Conservation (phyloP, 2,329 filamentous ascomycete species). For the Trichophyton equinum region DNA sequence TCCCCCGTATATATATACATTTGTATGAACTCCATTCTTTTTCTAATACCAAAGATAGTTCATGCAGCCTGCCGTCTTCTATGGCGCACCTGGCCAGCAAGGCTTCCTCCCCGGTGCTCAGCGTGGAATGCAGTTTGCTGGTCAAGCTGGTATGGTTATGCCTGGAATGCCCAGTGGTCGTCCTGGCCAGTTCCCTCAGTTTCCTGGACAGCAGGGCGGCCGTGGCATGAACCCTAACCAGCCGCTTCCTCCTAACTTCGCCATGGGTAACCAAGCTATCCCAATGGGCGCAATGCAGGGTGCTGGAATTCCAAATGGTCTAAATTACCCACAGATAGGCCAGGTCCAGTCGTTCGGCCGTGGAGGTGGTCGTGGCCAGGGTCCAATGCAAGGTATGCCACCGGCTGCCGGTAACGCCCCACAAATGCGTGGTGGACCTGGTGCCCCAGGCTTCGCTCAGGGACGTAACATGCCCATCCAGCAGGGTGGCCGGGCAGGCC, state of each 20-base stretch:
- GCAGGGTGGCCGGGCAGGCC: conserved; percentile 23
- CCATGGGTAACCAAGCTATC: conserved; percentile 62
- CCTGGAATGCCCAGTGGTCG: conserved; percentile 67
- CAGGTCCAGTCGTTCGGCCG: conserved; percentile 64
- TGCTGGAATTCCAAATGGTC: conserved; percentile 61
- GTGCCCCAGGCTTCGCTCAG: conserved; percentile 32
- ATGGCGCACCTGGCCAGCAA: conserved; percentile 54
- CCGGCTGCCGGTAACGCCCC: conserved; percentile 43
- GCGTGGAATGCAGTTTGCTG: conserved; percentile 50
- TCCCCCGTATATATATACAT: not conserved
- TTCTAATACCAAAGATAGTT: conserved; percentile 35
- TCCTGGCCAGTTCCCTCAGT: conserved; percentile 73
- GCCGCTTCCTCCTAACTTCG: conserved; percentile 78
- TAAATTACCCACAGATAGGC: conserved; percentile 67
- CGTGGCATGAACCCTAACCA: conserved; percentile 73
- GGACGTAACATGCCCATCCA: conserved; percentile 33
- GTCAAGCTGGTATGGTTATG: conserved; percentile 42
- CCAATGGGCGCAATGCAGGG: conserved; percentile 44
- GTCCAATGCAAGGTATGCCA: conserved; percentile 61
- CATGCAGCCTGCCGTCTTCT: conserved; percentile 88
- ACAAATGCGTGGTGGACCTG: conserved; percentile 32
- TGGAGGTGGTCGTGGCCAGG: conserved; percentile 56
- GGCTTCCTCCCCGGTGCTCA: conserved; percentile 40
- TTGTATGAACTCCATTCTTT: too few species aligned
- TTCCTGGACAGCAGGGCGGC: conserved; percentile 75